Evolutionary conservation across 1,284 basidiomycete genomes (phyloP), one percentile per base, ranked within the genome.

Genomic region (Leccinum subrobustum): DNA sequence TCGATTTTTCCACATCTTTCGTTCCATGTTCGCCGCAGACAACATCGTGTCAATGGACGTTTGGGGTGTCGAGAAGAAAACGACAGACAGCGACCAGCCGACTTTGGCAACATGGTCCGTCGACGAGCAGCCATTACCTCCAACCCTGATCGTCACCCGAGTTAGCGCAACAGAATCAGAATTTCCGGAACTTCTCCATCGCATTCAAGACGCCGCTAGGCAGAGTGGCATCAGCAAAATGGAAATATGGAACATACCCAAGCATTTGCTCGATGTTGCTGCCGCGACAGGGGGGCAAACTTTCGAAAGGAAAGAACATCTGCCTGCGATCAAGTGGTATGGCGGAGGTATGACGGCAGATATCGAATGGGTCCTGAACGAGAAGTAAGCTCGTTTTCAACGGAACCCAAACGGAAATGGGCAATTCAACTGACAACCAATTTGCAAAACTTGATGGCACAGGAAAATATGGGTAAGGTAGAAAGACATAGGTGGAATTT

Each of bases 251-350:
- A 83, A 83, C 68, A 60, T 86, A 31, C 71, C 74, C 1, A 62
- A 67, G 12, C 65, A 76, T 18, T 67, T 86, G 35, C 63, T 74
- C 52, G 62, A 65, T 2, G 61, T 72, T 31, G 79, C 77, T 6
- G 56, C 65, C 18, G 62, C 64, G 12, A 63, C 75, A 1, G 81
- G 80, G 3, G 83, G 81, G 3, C 71, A 56, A 54, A 80, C 77
- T 1, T 65, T 65, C 23, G 66, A 73, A 33, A 75, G 85, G 61
- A 68, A 73, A 1, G 81, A 82, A 29, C 82, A 86, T 67, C 65
- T 88, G 20, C 78, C 84, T 4, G 75, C 81, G 0, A 74, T 86
- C 56, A 85, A 82, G 63, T 86, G 83, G 82, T 88, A 88, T 68
- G 81, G 81, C 14, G 98, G 35, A 37, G 56, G 62, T 4, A 80